phyloP scores from a whole-genome alignment of 805 yeast species.

The Pichia occidentalis region DNA sequence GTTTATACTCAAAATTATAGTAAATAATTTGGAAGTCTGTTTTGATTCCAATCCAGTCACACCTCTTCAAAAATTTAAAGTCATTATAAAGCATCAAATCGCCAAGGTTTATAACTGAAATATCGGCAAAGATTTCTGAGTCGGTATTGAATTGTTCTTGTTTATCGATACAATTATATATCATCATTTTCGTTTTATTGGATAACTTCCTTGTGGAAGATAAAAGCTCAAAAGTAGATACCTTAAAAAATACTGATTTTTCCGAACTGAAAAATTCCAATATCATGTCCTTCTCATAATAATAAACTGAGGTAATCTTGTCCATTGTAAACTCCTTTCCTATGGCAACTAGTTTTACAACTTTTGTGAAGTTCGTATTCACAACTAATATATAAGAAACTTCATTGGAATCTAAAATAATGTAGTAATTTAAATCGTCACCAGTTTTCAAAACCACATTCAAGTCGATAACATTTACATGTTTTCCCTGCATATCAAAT shows the following conservation, averaged over 20 bases:
- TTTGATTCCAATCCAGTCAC: slow-evolving; percentile 2
- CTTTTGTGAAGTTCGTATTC: background rate
- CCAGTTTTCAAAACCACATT: slow-evolving; percentile 11
- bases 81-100: background rate
- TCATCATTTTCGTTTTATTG: background rate
- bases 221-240: slow-evolving; percentile 1
- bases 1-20: background rate
- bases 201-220: too few species aligned
- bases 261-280: slow-evolving; percentile 10
- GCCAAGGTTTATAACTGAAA: background rate
- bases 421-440: slow-evolving; percentile 4
- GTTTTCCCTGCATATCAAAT: background rate
- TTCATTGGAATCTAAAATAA: slow-evolving; percentile 12
- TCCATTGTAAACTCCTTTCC: too few species aligned
- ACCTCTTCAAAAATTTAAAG: background rate
- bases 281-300: slow-evolving; percentile 9
- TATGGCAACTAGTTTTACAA: too few species aligned
- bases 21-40: background rate
- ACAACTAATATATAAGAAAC: slow-evolving; percentile 10
- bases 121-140: background rate
- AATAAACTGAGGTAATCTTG: slow-evolving; percentile 6
- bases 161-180: background rate
- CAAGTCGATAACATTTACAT: slow-evolving; percentile 10
- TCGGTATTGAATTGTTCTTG: background rate
- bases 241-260: slow-evolving; percentile 3